Evolutionary conservation across 2,329 filamentous ascomycete species (phyloP), one percentile per base, ranked within the genome.

Genomic region (Microsporum ferrugineum): DNA sequence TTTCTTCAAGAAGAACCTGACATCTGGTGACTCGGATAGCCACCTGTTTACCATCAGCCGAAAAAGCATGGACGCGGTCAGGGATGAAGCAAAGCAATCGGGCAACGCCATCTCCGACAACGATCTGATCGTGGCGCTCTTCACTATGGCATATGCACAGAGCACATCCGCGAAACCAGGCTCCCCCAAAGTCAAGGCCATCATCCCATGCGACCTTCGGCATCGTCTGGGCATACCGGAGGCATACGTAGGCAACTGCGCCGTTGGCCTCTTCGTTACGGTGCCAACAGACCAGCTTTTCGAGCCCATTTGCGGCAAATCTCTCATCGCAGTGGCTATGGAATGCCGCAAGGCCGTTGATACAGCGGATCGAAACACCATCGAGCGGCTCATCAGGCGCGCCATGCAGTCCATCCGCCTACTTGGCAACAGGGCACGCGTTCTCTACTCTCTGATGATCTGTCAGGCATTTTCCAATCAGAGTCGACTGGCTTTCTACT

Each of bases 131-230:
- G 38, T 38, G 33, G 56, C 56, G 41, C 38, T 58, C 27, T 58
- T 58, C 38, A 58, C 56, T 2, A 58, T 58, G 56, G 56, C 56
- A 36, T 58, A 36, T 41, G 56, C 56, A 5, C 56, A 58, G 12
- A 58, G 56, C 33, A 58, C 33, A 29, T 39, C 34, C 5, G 38
- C 38, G n/a, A 58, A 43, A 17, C 39, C 39, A 2, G 39, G 39
- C 39, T 3, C 56, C 3, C 2, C 31, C 14, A 38, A 39, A 33
- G 56, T 41, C 38, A 58, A 38, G 33, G 56, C 56, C 33, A 58
- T 58, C 23, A 36, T 58, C 33, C 56, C 56, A 38, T 58, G 56
- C 56, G 56, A 58, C 56, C 41, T 58, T 58, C 56, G 56, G 23
- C 56, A 58, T 58, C 56, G 56, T 39, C 33, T 58, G 14, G 56